These are phyloP conservation scores for Leishmania turanica DNA, from an alignment of 208 protist genomes.

Conservation along the genomic window DNA sequence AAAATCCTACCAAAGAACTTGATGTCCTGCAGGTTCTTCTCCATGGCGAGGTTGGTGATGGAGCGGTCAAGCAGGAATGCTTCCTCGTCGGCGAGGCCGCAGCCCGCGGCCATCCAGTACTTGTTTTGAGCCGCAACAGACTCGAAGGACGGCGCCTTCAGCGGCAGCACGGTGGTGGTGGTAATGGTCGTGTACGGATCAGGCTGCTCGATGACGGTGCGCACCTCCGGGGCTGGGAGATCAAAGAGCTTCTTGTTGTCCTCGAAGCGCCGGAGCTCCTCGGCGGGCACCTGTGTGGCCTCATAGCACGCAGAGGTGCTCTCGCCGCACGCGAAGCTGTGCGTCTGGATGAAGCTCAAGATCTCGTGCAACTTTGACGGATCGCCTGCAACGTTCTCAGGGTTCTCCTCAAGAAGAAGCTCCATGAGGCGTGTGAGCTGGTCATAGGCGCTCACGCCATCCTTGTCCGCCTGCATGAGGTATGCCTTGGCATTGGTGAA, in stretches of 20 bases:
- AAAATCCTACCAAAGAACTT: slow-evolving; percentile 93
- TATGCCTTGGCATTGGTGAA: slow-evolving; percentile 90
- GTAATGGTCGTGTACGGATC: slow-evolving; percentile 92
- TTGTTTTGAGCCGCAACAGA: slow-evolving; percentile 75
- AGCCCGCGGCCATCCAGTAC: slow-evolving; percentile 76
- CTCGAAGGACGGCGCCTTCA: slow-evolving; percentile 75
- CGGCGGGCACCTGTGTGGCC: slow-evolving; percentile 52
- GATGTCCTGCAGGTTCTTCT: slow-evolving; percentile 84
- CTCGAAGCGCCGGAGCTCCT: slow-evolving; percentile 66
- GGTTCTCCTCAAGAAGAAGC: slow-evolving; percentile 77
- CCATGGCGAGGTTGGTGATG: slow-evolving; percentile 89
- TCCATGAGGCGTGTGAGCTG: slow-evolving; percentile 90
- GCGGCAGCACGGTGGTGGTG: slow-evolving; percentile 82
- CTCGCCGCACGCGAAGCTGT: slow-evolving; percentile 81
- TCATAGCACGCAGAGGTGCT: slow-evolving; percentile 75
- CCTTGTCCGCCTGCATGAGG: slow-evolving; percentile 85
- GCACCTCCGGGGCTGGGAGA: slow-evolving; percentile 70
- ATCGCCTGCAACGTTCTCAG: slow-evolving; percentile 70
- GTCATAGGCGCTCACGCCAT: slow-evolving; percentile 92
- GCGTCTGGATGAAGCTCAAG: slow-evolving; percentile 74
- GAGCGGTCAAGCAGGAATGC: slow-evolving; percentile 89
- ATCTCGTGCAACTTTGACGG: slow-evolving; percentile 77
- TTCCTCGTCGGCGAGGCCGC: slow-evolving; percentile 82
- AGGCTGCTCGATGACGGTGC: slow-evolving; percentile 88
- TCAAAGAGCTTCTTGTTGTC: slow-evolving; percentile 85